Evolutionary conservation across 768 basidiomycete genomes (phyloP), one percentile per base, ranked within the genome.

Genomic region (Asterophora parasitica): DNA sequence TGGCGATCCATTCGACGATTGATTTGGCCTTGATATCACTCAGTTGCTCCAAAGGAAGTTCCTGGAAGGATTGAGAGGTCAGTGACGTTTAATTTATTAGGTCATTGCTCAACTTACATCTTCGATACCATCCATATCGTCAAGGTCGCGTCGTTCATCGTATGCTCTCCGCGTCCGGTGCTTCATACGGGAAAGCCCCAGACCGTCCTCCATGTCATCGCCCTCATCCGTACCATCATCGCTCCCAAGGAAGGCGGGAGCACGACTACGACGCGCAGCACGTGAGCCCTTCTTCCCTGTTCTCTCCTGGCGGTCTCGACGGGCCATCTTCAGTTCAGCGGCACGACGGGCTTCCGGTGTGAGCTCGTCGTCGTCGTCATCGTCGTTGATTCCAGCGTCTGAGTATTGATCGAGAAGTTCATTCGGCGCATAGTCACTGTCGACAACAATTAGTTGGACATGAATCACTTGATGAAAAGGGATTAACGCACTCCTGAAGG

Each of bases 11-110:
- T 66, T 98, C 96, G 17, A 88, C 87, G 48, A 99, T 92, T 10
- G 91, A 93, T 61, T 94, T 92, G 32, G 94, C 92, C 63, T 98
- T 97, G 73, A 99, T 93, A 61, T 99, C 96, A 51, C 91, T 90
- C 8, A 99, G 75, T 70, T 99, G 92, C 62, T 98, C 95, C 35
- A 96, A 65, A 0, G 96, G 93, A 45, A 99, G 77, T 66, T 97
- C 93, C 91, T 96, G 60, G 11, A 39, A 28, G 41, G 17, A 17
- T 36, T 51, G 36, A 23, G 16, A 65, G 58, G 26, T 40, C 44
- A 33, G 30, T 30, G 10, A n/a, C 40, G 10, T 36, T n/a, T n/a
- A n/a, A n/a, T n/a, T n/a, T n/a, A n/a, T n/a, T n/a, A n/a, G n/a
- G n/a, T n/a, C n/a, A n/a, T n/a, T n/a, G n/a, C n/a, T n/a, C n/a